These are phyloP conservation scores for Leccinum truebloodii DNA, from an alignment of 768 basidiomycete genomes.

Conservation along the genomic window DNA sequence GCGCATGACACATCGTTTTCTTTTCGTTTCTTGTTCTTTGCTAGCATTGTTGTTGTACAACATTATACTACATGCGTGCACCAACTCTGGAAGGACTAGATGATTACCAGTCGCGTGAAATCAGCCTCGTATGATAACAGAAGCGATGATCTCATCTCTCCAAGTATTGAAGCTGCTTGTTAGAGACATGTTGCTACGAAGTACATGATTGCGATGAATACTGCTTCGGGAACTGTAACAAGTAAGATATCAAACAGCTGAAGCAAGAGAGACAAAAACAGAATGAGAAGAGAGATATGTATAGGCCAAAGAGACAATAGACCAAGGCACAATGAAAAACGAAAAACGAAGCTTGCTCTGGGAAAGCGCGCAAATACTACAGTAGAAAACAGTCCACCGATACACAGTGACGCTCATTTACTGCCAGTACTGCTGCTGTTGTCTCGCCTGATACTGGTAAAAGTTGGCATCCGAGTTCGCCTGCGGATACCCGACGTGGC, in stretches of 20 bases:
- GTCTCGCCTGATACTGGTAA: slow-evolving; percentile 71
- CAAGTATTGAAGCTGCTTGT: slow-evolving; percentile 15
- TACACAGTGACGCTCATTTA: slow-evolving; percentile 13
- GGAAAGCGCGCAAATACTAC: not conserved
- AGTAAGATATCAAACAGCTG: slow-evolving; percentile 32
- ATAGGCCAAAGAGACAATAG: slow-evolving; percentile 5
- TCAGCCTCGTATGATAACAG: not conserved
- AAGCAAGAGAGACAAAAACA: slow-evolving; percentile 23
- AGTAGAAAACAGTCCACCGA: not conserved
- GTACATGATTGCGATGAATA: slow-evolving; percentile 31
- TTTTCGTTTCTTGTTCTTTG: not conserved
- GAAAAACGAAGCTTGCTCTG: slow-evolving; percentile 10
- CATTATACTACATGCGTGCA: slow-evolving; percentile 1
- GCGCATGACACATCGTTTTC: not conserved
- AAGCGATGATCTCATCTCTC: not conserved
- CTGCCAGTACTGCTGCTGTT: slow-evolving; percentile 60
- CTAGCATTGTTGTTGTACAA: slow-evolving; percentile 11
- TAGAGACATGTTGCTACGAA: slow-evolving; percentile 27
- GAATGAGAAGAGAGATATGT: slow-evolving; percentile 8
- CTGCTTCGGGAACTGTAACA: slow-evolving; percentile 27
- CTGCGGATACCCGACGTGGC: slow-evolving; percentile 51
- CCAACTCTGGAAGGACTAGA: not conserved
- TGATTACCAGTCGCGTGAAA: not conserved
- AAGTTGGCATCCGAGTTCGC: slow-evolving; percentile 65
- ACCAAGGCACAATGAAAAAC: slow-evolving; percentile 5